Evolutionary conservation across 2,329 filamentous ascomycete species (phyloP), one percentile per base, ranked within the genome.

Genomic region (Penicillium sp.): DNA sequence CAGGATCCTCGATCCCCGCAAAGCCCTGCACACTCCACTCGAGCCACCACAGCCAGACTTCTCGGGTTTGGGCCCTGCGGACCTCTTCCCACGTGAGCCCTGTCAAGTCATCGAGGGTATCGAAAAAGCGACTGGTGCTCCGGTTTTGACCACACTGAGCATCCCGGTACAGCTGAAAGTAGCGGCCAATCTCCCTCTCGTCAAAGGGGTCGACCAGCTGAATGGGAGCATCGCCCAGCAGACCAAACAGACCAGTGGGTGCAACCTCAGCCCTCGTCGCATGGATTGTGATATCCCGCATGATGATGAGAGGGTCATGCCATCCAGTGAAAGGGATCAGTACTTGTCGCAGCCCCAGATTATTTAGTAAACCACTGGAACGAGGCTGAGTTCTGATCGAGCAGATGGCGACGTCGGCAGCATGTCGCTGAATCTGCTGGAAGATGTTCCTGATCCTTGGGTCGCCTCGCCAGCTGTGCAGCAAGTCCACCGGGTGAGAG

Each of bases 141-240:
- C 3, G 1, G 43, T 9, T 39, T 27, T 46, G 43, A 5, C 18
- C 2, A 27, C n/a, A 24, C 41, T 6, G 32, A 9, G 5, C 5
- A 2, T 25, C 7, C 34, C 9, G 3, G n/a, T 9, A 24, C 9
- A 48, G 9, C 4, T 9, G 7, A 4, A 24, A 25, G 40, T 28
- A 48, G 7, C 29, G 18, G 9, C 7, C n/a, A 3, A 48, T 3
- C 2, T 12, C 28, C 5, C 29, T 18, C 1, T 4, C 42, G 18
- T 48, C n/a, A 5, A 18, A 11, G 5, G 36, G 40, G 29, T 48
- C 40, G 6, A 43, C 28, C 12, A 48, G 41, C 35, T 44, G 35
- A n/a, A 48, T 44, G 3, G 12, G 29, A 26, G 34, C 40, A 29
- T 48, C 46, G 9, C 18, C 28, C 12, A 35, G 4, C 4, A 26